Evolutionary conservation across 2,329 filamentous ascomycete genomes (phyloP).

Genomic region (Aspergillaceae sp.): DNA sequence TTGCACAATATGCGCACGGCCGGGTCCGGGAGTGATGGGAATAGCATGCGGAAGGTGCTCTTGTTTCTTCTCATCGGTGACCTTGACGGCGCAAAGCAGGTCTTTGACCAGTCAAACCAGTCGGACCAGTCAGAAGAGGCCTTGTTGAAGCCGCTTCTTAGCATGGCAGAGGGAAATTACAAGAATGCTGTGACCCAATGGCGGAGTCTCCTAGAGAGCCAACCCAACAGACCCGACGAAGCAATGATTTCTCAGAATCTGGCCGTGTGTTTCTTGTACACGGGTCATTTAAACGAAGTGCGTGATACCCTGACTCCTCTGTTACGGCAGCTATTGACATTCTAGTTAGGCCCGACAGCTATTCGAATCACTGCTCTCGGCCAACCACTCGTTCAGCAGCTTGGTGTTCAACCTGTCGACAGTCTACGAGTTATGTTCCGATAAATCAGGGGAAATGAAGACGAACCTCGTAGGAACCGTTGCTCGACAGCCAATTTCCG

Average conservation of each 20-base stretch:
- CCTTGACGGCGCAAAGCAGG: conserved; percentile 54
- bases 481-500: conserved; percentile 49
- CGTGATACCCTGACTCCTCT: conserved; percentile 10
- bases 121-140: conserved; percentile 32
- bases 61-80: conserved; percentile 75
- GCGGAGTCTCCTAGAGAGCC: conserved; percentile 42
- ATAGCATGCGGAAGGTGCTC: conserved; percentile 46
- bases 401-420: conserved; percentile 84
- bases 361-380: conserved; percentile 57
- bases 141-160: conserved; percentile 53
- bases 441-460: conserved; percentile 64
- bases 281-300: conserved; percentile 65
- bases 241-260: conserved; percentile 73
- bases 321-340: conserved; percentile 1
- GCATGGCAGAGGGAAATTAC: conserved; percentile 72
- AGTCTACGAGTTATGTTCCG: conserved; percentile 84
- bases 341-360: conserved; percentile 51
- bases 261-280: conserved; percentile 76
- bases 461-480: conserved; percentile 60
- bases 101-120: conserved; percentile 34
- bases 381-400: conserved; percentile 62
- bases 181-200: conserved; percentile 55
- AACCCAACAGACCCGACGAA: conserved; percentile 40
- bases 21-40: conserved; percentile 20
- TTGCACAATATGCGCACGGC: conserved; percentile 49